A percentile compares a stretch with the other conserved stretches of the same genome.
phyloP scores from a whole-genome alignment of 1,139 yeast genomes.

The Scheffersomyces illinoinensis region DNA sequence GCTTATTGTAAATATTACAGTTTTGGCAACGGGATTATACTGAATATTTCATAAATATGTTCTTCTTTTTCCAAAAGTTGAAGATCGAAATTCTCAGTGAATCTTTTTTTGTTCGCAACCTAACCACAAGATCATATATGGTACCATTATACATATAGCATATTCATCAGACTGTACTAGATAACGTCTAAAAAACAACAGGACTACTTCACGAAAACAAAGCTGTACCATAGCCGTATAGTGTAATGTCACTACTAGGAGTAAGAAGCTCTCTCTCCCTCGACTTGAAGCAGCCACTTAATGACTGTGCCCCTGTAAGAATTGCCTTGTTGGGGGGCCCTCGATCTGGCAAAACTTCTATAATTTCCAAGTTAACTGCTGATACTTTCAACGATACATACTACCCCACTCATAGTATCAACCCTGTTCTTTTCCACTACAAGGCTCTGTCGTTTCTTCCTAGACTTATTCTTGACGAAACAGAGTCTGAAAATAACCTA shows the following conservation, averaged over 20 bases:
- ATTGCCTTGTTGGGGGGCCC: slow-evolving; percentile 61
- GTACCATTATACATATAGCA: neutral
- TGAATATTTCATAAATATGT: neutral
- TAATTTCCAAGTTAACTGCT: slow-evolving; percentile 50
- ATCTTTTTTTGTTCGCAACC: neutral
- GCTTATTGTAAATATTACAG: neutral
- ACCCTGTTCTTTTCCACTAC: slow-evolving; percentile 57
- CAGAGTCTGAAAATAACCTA: slow-evolving; percentile 14
- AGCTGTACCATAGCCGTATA: neutral
- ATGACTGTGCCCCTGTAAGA: slow-evolving; percentile 44
- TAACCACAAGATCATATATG: neutral
- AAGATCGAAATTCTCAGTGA: neutral
- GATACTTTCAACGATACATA: slow-evolving; percentile 56
- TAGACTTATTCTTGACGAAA: slow-evolving; percentile 50
- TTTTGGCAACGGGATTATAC: neutral
- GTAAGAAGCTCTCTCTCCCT: neutral
- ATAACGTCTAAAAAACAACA: too few species aligned
- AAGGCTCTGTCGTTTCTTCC: slow-evolving; percentile 41
- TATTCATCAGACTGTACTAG: neutral
- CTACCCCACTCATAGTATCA: slow-evolving; percentile 63
- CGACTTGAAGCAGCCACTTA: slow-evolving; percentile 17
- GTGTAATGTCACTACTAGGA: neutral
- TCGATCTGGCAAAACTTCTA: slow-evolving; percentile 51
- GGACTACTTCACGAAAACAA: neutral
- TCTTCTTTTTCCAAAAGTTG: neutral